These are phyloP conservation scores for Rosellinia necatrix DNA, from an alignment of 2,329 filamentous ascomycete species.

Conservation along the genomic window DNA sequence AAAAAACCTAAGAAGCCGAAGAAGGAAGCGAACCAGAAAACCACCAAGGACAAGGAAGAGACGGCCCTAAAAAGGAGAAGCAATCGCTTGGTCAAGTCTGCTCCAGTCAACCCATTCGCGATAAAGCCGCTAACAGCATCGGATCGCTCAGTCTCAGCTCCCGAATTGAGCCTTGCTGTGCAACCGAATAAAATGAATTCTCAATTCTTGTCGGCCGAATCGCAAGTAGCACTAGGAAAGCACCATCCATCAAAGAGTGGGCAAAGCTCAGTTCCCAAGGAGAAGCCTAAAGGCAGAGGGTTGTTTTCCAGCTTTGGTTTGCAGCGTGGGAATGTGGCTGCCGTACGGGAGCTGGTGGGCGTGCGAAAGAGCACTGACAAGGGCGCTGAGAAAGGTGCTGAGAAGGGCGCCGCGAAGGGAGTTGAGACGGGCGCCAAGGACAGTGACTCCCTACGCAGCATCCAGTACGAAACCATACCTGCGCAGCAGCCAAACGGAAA, in stretches of 20 bases:
- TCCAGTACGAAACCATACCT: slow-evolving; percentile 25
- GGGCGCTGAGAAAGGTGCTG: slow-evolving; percentile 28
- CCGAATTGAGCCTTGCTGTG: slow-evolving; percentile 32
- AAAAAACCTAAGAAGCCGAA: slow-evolving; percentile 52
- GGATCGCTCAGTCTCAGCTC: slow-evolving; percentile 36
- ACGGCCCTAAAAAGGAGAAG: slow-evolving; percentile 44
- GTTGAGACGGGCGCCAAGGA: slow-evolving; percentile 30
- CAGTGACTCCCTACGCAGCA: slow-evolving; percentile 18
- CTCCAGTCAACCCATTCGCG: slow-evolving; percentile 32
- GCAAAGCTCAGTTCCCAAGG: slow-evolving; percentile 20
- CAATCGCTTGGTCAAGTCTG: slow-evolving; percentile 46
- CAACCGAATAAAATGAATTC: slow-evolving; percentile 29
- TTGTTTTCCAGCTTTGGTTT: slow-evolving; percentile 39
- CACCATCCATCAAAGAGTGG: slow-evolving; percentile 13
- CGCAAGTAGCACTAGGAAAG: slow-evolving; percentile 30
- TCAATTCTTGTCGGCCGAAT: slow-evolving; percentile 21
- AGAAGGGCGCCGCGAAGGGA: slow-evolving; percentile 28
- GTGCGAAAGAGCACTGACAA: slow-evolving; percentile 30
- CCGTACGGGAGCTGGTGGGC: slow-evolving; percentile 35
- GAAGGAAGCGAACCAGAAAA: slow-evolving; percentile 48
- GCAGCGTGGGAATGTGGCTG: slow-evolving; percentile 36
- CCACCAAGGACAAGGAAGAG: slow-evolving; percentile 49
- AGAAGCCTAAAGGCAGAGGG: slow-evolving; percentile 38
- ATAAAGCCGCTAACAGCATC: slow-evolving; percentile 36
- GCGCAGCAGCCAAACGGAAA: slow-evolving; percentile 25